phyloP scores from a whole-genome alignment of 2,329 filamentous ascomycete genomes.

The Incumbomyces lentus region DNA sequence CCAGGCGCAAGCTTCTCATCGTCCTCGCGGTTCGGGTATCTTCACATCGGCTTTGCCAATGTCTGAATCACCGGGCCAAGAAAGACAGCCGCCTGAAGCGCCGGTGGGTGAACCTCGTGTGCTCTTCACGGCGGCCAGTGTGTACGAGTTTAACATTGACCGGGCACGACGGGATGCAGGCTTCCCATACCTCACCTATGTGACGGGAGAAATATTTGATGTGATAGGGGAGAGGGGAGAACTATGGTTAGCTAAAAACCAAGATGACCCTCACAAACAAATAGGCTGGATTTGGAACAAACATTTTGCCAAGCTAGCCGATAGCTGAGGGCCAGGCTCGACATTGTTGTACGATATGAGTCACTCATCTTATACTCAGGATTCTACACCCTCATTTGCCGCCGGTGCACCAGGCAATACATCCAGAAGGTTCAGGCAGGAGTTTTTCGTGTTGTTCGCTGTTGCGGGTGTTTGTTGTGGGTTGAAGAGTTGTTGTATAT shows the following conservation, averaged over 20 bases:
- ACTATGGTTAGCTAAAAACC: conserved; percentile 93
- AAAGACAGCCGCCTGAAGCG: conserved; percentile 17
- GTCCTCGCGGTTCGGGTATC: conserved; percentile 47
- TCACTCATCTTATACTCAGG: background rate
- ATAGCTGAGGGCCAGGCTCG: background rate
- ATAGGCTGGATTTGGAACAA: conserved; percentile 99
- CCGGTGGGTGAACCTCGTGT: conserved; percentile 51
- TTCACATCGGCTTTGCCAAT: conserved; percentile 83
- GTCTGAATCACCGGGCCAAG: conserved; percentile 47
- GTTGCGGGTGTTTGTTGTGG: too few species aligned
- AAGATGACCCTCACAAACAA: conserved; percentile 69
- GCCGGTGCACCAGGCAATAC: too few species aligned
- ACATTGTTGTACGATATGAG: conserved; percentile 1
- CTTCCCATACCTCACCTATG: conserved; percentile 92
- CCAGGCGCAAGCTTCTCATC: conserved; percentile 40
- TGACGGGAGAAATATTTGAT: conserved; percentile 87
- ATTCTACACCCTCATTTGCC: background rate
- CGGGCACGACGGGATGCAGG: conserved; percentile 84
- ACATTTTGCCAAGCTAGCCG: conserved; percentile 63
- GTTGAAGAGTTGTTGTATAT: too few species aligned
- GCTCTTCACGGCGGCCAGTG: conserved; percentile 80
- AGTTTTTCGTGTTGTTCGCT: too few species aligned
- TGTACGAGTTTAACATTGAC: conserved; percentile 96
- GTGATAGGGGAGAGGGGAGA: conserved; percentile 95
- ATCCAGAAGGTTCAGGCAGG: too few species aligned